Percentiles rank a stretch among this genome's conserved stretches.
phyloP scores from a whole-genome alignment of 1,139 yeast genomes.

The Saccharomyces uvarum region DNA sequence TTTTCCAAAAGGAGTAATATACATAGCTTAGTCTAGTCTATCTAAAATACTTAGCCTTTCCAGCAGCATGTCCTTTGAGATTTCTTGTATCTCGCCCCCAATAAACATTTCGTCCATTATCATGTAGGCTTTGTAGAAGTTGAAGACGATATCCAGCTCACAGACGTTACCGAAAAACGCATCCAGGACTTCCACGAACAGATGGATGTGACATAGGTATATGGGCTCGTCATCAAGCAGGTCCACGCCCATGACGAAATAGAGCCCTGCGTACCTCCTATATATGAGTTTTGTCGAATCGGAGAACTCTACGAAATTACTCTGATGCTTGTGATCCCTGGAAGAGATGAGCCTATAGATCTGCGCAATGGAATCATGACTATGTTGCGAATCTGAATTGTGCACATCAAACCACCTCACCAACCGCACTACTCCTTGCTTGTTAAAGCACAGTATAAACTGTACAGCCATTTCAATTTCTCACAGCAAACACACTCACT shows the following conservation, averaged over 20 bases:
- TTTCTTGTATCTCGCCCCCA: slow-evolving; percentile 75
- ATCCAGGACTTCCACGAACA: slow-evolving; percentile 84
- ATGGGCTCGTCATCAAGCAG: slow-evolving; percentile 63
- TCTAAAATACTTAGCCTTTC: slow-evolving; percentile 47
- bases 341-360: slow-evolving; percentile 78
- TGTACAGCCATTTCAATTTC: slow-evolving; percentile 56
- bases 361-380: slow-evolving; percentile 31
- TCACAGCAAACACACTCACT: background rate
- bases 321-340: slow-evolving; percentile 76
- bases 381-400: slow-evolving; percentile 25
- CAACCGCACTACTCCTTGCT: slow-evolving; percentile 88
- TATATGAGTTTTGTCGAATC: slow-evolving; percentile 65
- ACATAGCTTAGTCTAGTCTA: slow-evolving; percentile 33
- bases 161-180: slow-evolving; percentile 85
- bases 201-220: slow-evolving; percentile 75
- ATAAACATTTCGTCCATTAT: slow-evolving; percentile 68
- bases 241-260: slow-evolving; percentile 75
- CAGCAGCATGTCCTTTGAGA: slow-evolving; percentile 52
- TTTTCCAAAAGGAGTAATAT: slow-evolving; percentile 5
- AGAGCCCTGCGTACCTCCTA: slow-evolving; percentile 85
- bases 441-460: slow-evolving; percentile 71
- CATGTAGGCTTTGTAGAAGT: slow-evolving; percentile 63
- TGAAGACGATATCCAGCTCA: slow-evolving; percentile 82
- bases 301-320: slow-evolving; percentile 72
- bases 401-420: slow-evolving; percentile 61